Percentiles rank a stretch among this genome's conserved stretches.
Conservation (phyloP, 2,329 filamentous ascomycete species). For the Colletotrichum viniferum region DNA sequence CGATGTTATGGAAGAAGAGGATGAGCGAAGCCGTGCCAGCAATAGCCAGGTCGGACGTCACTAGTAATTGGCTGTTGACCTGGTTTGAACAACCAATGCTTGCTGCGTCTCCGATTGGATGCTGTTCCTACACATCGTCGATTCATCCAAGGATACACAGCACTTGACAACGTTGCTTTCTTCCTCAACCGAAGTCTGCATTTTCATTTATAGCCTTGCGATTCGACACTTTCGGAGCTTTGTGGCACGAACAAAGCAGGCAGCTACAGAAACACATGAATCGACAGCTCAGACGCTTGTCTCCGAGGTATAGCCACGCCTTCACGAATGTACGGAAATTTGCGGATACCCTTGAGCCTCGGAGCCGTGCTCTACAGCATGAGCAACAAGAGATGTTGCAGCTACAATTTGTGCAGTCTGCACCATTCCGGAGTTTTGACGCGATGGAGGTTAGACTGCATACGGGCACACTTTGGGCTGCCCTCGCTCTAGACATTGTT, state of each 20-base stretch:
- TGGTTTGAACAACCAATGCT: background rate
- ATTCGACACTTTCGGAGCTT: background rate
- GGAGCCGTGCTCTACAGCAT: background rate
- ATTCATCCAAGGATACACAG: background rate
- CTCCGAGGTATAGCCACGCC: background rate
- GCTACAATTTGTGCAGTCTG: background rate
- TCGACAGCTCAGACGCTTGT: background rate
- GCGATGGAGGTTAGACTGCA: background rate
- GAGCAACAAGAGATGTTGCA: background rate
- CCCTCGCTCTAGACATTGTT: slow-evolving; percentile 3
- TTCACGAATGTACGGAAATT: background rate
- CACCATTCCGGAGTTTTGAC: background rate
- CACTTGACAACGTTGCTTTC: background rate
- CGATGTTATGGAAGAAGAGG: slow-evolving; percentile 86
- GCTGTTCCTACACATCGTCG: background rate
- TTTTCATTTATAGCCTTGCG: background rate
- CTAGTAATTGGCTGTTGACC: background rate
- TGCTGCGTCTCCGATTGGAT: background rate
- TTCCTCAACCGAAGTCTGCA: background rate
- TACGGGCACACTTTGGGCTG: background rate
- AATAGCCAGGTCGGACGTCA: slow-evolving; percentile 54
- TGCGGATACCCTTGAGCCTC: background rate
- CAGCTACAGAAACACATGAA: background rate
- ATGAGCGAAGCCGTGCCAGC: slow-evolving; percentile 79
- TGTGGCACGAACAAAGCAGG: background rate